Percentiles rank a stretch among this genome's conserved stretches.
Evolutionary conservation across 1,284 basidiomycete genomes (phyloP).

Genomic region (Ganoderma resinaceum): DNA sequence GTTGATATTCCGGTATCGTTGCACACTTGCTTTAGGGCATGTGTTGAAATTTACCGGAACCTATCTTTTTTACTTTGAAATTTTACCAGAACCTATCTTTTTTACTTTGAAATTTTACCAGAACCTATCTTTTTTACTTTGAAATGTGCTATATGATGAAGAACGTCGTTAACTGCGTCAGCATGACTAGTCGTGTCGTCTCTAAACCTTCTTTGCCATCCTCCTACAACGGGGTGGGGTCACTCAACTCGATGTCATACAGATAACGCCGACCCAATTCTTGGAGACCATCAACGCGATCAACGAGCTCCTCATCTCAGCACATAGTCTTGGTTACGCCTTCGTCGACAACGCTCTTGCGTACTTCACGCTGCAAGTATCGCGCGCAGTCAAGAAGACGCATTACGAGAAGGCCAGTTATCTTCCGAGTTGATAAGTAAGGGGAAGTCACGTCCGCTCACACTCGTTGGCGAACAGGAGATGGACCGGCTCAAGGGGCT

Average conservation of each 20-base stretch:
- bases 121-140: too few species aligned
- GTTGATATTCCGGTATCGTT: too few species aligned
- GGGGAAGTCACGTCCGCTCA: background rate
- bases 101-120: too few species aligned
- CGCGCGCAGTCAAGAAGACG: constrained; percentile 62
- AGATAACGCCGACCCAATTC: constrained; percentile 87
- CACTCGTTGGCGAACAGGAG: constrained; percentile 56
- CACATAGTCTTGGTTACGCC: constrained; percentile 71
- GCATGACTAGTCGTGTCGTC: background rate
- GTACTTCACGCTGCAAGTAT: constrained; percentile 79
- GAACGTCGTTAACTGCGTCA: too few species aligned
- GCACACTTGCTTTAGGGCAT: too few species aligned
- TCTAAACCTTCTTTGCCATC: background rate
- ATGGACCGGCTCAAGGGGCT: constrained; percentile 71
- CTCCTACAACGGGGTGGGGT: background rate
- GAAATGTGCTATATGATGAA: too few species aligned
- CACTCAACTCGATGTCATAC: background rate
- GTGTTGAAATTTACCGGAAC: too few species aligned
- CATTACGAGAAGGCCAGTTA: constrained; percentile 78
- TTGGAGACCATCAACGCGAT: constrained; percentile 85
- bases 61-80: too few species aligned
- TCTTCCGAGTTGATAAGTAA: background rate
- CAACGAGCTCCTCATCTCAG: constrained; percentile 82
- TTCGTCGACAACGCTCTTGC: constrained; percentile 74
- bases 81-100: too few species aligned